Conservation (phyloP, 2,329 filamentous ascomycete genomes). For the Cordyceps militaris region DNA sequence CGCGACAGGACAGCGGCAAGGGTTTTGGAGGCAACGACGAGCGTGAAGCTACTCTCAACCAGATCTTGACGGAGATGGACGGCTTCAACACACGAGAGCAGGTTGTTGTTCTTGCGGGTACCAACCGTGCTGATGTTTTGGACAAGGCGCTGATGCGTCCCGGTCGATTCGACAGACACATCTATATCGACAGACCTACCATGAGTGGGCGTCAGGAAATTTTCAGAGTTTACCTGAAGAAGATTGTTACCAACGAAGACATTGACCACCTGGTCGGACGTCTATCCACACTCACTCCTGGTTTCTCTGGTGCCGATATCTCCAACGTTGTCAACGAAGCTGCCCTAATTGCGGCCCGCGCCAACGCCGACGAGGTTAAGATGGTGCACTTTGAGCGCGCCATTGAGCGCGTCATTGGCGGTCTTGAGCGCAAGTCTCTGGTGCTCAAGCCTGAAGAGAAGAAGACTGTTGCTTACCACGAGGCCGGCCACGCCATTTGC, state of each 20-base stretch:
- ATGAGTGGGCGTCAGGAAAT: conserved; percentile 97
- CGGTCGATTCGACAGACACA: conserved; percentile 94
- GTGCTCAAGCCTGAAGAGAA: conserved; percentile 93
- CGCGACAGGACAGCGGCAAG: conserved; percentile 67
- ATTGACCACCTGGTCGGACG: conserved; percentile 81
- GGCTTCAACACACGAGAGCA: conserved; percentile 97
- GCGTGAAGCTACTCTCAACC: conserved; percentile 92
- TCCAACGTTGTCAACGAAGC: conserved; percentile 98
- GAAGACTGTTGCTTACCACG: conserved; percentile 93
- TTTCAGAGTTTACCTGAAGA: conserved; percentile 87
- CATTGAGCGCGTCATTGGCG: conserved; percentile 94
- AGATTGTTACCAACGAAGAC: conserved; percentile 90
- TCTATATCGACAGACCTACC: conserved; percentile 87
- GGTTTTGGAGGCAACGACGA: conserved; percentile 88
- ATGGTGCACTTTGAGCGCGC: conserved; percentile 95
- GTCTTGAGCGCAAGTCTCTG: conserved; percentile 93
- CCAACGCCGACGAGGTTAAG: conserved; percentile 69
- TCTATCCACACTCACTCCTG: conserved; percentile 85
- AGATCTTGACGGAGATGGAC: conserved; percentile 98
- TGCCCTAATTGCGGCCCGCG: conserved; percentile 83
- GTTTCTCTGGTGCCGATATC: conserved; percentile 96
- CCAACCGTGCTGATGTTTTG: conserved; percentile 88
- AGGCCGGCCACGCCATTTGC: conserved; percentile 96
- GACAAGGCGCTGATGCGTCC: conserved; percentile 96
- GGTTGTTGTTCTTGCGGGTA: conserved; percentile 93